Conservation (phyloP, 106 monocot species). For the Apostasia shenzhenica region DNA sequence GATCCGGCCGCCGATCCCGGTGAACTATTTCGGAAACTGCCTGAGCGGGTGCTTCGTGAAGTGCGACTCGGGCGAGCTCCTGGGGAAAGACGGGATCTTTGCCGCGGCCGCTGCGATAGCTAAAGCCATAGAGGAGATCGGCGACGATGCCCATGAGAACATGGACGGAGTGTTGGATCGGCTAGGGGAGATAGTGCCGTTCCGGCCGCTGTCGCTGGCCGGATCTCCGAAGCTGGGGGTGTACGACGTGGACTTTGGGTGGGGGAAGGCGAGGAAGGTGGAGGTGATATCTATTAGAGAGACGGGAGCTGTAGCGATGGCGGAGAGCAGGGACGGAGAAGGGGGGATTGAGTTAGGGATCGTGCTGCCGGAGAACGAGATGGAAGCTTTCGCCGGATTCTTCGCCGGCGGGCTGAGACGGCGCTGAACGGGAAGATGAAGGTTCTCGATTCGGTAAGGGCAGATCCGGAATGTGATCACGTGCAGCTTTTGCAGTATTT, state of each 20-base stretch:
- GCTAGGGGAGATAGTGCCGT: not conserved
- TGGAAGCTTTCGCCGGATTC: not conserved
- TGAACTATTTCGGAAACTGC: slow-evolving; percentile 24
- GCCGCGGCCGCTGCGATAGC: slow-evolving; percentile 8
- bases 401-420: not conserved
- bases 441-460: too few species aligned
- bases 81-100: slow-evolving; percentile 6
- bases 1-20: slow-evolving; percentile 14
- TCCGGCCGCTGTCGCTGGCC: slow-evolving; percentile 16
- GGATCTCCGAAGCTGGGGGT: slow-evolving; percentile 52
- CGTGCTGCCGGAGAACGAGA: not conserved
- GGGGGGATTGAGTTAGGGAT: slow-evolving; percentile 6
- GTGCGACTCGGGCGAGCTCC: slow-evolving; percentile 6
- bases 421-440: too few species aligned
- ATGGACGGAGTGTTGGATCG: not conserved
- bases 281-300: slow-evolving; percentile 29
- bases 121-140: slow-evolving; percentile 14
- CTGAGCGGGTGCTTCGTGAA: slow-evolving; percentile 7
- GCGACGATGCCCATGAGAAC: not conserved
- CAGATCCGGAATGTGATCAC: too few species aligned
- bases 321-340: not conserved
- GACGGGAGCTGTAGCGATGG: not conserved
- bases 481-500: too few species aligned
- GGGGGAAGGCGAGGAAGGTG: slow-evolving; percentile 49
- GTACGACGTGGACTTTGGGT: slow-evolving; percentile 53